phyloP scores from a whole-genome alignment of 495 filamentous ascomycete species.

The Aspergillus campestris region DNA sequence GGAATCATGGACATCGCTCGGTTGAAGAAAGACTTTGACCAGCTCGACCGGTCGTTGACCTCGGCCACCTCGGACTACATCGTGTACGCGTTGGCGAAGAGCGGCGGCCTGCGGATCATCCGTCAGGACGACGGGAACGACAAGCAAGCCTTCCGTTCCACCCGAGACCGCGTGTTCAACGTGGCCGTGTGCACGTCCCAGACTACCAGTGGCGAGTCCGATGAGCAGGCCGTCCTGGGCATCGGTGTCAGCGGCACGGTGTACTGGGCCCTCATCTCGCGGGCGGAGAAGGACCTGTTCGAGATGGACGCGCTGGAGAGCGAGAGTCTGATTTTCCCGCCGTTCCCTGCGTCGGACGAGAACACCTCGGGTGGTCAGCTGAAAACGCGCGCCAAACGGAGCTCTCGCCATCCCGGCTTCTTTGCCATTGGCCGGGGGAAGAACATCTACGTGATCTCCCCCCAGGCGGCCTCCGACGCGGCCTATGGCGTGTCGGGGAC shows the following conservation, averaged over 20 bases:
- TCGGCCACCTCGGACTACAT: conserved; percentile 88
- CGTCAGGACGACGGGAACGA: conserved; percentile 87
- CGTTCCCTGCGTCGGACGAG: conserved; percentile 63
- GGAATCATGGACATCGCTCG: conserved; percentile 80
- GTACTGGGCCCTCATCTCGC: conserved; percentile 76
- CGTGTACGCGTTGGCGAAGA: conserved; percentile 84
- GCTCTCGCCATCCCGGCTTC: conserved; percentile 77
- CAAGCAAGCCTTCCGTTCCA: conserved; percentile 78
- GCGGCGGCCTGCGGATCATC: conserved; percentile 83
- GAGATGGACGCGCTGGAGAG: conserved; percentile 65
- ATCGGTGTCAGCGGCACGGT: conserved; percentile 90
- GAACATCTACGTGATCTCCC: conserved; percentile 85
- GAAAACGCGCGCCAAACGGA: conserved; percentile 89
- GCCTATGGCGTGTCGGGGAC: conserved; percentile 62
- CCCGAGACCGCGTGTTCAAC: conserved; percentile 86
- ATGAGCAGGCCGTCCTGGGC: conserved; percentile 73
- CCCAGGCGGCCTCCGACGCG: conserved; percentile 61
- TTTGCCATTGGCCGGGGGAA: conserved; percentile 95
- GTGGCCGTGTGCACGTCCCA: conserved; percentile 67
- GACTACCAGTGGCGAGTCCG: conserved; percentile 31
- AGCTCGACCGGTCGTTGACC: conserved; percentile 86
- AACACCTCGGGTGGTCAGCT: conserved; percentile 81
- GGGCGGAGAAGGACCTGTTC: conserved; percentile 62
- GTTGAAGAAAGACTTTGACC: conserved; percentile 95
- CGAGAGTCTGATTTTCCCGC: conserved; percentile 74